Evolutionary conservation across 2,329 filamentous ascomycete genomes (phyloP), one percentile per base, ranked within the genome.

Genomic region (Cercospora sesami): DNA sequence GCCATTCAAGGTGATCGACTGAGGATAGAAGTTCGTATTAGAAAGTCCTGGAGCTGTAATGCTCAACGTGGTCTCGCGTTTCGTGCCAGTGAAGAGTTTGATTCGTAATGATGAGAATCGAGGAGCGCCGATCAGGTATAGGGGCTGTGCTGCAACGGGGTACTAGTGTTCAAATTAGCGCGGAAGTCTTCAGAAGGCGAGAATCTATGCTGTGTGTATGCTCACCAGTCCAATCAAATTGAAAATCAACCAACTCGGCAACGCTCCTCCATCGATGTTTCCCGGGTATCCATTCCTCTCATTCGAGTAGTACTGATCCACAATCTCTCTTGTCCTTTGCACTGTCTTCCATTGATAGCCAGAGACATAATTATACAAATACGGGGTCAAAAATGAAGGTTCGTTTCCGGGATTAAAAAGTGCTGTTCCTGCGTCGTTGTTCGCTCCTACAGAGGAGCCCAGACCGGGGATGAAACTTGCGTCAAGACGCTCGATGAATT

Each of bases 201-300:
- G 16, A 12, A 10, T 2, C 8, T 31, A 3, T 9, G 36, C 21
- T 9, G 7, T 2, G 8, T 23, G 26, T 16, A 63, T 16, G 53
- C 60, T 63, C 8, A 63, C 60, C 21, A 84, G 69, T 0, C 84
- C 83, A 0, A 85, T 70, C 75, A 86, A 81, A 66, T 84, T 80
- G 80, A 82, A 86, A 0, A 85, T 71, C 3, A 85, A 75, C 84
- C 83, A 86, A 55, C 81, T 83, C 53, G 84, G 83, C 70, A 85
- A 74, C 1, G 83, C 83, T 0, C 83, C 82, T 1, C 80, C 81
- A 70, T 83, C 82, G 8, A 78, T 81, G 63, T 84, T 84, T 0
- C 82, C 82, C 0, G 82, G 82, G 1, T 83, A 80, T 0, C 82
- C 82, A 33, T 79, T 78, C 0, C 74, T 75, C 0, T 71, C 73